Evolutionary conservation across 345 rosid genomes (phyloP).

Genomic region (Arabis hirsuta): DNA sequence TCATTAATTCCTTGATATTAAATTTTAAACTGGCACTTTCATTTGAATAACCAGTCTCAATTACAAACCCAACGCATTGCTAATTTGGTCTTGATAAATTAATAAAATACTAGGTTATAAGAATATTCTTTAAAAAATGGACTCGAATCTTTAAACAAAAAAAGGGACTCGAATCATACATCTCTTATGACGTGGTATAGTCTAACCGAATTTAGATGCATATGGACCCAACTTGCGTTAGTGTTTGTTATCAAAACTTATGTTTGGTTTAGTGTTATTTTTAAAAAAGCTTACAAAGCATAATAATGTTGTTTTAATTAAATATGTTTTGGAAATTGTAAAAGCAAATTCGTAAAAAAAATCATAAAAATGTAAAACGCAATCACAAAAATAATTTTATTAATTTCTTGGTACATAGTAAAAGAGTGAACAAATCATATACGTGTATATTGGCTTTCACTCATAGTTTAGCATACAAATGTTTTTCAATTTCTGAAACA

Average conservation of each 20-base stretch:
- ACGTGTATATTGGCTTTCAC: not conserved
- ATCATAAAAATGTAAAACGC: not conserved
- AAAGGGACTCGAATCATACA: not conserved
- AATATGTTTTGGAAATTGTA: not conserved
- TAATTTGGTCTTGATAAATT: not conserved
- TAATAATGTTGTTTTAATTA: not conserved
- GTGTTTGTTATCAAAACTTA: not conserved
- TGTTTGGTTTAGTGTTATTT: not conserved
- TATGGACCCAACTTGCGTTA: not conserved
- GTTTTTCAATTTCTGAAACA: not conserved
- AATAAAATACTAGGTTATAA: not conserved
- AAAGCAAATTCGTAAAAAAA: too few relatives aligned
- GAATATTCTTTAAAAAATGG: too few relatives aligned
- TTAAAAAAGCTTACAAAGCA: not conserved
- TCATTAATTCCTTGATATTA: not conserved
- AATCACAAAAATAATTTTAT: not conserved
- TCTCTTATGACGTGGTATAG: not conserved
- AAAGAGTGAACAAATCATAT: not conserved
- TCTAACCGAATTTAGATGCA: not conserved
- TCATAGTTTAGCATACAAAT: not conserved
- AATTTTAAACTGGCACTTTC: constrained; percentile 13
- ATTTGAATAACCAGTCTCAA: constrained; percentile 11
- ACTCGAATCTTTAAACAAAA: too few relatives aligned
- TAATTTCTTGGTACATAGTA: not conserved
- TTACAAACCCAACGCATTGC: not conserved